phyloP scores from a whole-genome alignment of 345 rosid genomes.

The Hypericum androsaemum region DNA sequence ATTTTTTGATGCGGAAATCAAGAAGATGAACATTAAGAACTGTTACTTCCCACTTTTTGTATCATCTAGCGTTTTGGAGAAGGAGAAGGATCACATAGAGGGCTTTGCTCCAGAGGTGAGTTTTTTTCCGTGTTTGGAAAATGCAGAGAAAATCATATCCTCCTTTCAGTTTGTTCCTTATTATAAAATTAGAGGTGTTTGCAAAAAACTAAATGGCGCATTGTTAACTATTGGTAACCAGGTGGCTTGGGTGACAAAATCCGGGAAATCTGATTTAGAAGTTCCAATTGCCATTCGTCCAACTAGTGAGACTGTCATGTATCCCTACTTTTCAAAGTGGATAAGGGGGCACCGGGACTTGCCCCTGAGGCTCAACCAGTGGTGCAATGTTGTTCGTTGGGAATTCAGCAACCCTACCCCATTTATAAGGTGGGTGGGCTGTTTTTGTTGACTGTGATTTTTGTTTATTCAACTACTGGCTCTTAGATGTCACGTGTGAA shows the following conservation, averaged over 20 bases:
- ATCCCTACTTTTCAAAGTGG: slow-evolving; percentile 96
- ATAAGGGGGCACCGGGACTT: slow-evolving; percentile 94
- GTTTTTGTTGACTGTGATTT: background rate
- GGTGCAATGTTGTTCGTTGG: slow-evolving; percentile 99
- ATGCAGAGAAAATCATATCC: background rate
- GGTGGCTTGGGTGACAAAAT: slow-evolving; percentile 98
- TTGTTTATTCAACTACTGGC: background rate
- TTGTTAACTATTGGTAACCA: slow-evolving; percentile 14
- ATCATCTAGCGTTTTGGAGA: slow-evolving; percentile 69
- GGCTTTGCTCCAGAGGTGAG: slow-evolving; percentile 97
- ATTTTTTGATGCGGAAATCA: slow-evolving; percentile 87
- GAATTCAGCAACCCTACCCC: slow-evolving; percentile 99
- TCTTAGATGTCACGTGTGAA: background rate
- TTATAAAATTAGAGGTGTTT: background rate
- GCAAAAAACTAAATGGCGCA: background rate
- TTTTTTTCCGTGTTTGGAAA: background rate
- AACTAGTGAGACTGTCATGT: slow-evolving; percentile 98
- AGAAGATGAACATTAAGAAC: slow-evolving; percentile 83
- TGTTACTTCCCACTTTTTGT: slow-evolving; percentile 98
- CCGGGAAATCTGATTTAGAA: slow-evolving; percentile 87
- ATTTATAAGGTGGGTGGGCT: slow-evolving; percentile 80
- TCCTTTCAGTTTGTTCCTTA: background rate
- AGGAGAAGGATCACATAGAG: slow-evolving; percentile 90
- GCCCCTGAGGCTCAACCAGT: slow-evolving; percentile 90
- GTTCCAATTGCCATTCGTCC: slow-evolving; percentile 93